Evolutionary conservation across 1,139 yeast species (phyloP), one percentile per base, ranked within the genome.

Genomic region (Pichia sp.): DNA sequence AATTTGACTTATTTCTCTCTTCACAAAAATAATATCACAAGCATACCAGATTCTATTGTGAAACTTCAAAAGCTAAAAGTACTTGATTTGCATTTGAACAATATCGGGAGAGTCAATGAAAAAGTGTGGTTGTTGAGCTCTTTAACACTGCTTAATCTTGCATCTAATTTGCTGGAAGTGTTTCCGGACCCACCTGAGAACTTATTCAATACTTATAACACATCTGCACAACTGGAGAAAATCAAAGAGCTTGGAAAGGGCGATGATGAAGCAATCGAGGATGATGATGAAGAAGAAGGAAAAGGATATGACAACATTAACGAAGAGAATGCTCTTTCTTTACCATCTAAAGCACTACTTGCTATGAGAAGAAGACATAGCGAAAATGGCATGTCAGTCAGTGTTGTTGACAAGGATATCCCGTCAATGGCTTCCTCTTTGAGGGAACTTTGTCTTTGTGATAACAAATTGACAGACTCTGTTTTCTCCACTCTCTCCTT

Each of bases 41-140:
- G 69, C 1, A 54, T 93, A n/a, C 96, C 98, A 0, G 55, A 66
- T 3, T 72, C 75, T 14, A 72, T 91, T 28, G 80, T 86, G 2
- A 55, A 68, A 13, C 66, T 91, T 39, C 60, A 64, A 4, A 70
- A 74, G 22, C 66, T 91, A 44, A 80, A 74, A 48, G 67, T 72
- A 39, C 65, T 93, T 45, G 97, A 93, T 57, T 62, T 87, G 33
- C 97, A 91, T 58, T 73, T 85, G 33, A 93, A 93, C 58, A 88
- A 87, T 53, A 66, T 93, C 47, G 81, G 84, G 48, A 52, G 64
- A 5, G 60, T 93, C 25, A 88, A 93, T 0, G 71, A 69, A 26
- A 77, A 73, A 20, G 70, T 85, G 32, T 85, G 86, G 85, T 64
- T 69, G 39, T 64, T 82, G 56, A 69, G 66, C 22, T 66, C 73